These are phyloP conservation scores for Tetrahymena elliotti DNA, from an alignment of 73 alveolate species.

Conservation along the genomic window DNA sequence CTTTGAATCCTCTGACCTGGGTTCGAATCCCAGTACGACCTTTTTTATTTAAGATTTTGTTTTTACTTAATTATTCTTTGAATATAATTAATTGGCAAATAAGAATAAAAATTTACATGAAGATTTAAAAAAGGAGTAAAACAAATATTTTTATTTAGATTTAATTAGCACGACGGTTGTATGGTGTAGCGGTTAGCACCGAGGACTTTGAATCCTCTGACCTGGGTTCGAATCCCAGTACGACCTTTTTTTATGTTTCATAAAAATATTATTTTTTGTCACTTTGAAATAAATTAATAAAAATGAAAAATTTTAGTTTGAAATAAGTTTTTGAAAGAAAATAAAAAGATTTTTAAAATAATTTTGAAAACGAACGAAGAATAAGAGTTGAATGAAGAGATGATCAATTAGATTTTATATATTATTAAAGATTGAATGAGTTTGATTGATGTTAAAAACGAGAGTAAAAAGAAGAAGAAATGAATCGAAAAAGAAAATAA, in stretches of 20 bases:
- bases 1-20: constrained; percentile 3
- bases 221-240: neutral
- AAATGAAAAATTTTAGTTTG: neutral
- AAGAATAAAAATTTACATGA: neutral
- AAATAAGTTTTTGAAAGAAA: neutral
- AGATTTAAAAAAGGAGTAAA: too few relatives aligned
- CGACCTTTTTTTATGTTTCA: neutral
- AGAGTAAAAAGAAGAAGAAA: neutral
- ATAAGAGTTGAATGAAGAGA: too few relatives aligned
- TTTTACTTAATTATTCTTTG: too few relatives aligned
- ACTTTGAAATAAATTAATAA: neutral
- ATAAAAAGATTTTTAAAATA: too few relatives aligned
- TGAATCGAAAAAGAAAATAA: neutral
- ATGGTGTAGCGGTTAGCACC: neutral
- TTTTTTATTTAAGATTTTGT: neutral
- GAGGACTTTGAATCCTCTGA: neutral
- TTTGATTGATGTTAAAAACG: too few relatives aligned
- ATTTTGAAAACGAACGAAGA: neutral
- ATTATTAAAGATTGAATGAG: too few relatives aligned
- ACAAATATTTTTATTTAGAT: neutral
- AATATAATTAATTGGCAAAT: too few relatives aligned
- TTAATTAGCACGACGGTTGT: neutral
- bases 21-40: constrained; percentile 4
- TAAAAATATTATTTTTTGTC: too few relatives aligned
- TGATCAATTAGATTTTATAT: too few relatives aligned